A percentile compares a stretch with the other conserved stretches of the same genome.
These are phyloP conservation scores for Thraustochytrium striatum DNA, from an alignment of 352 stramenopile genomes.

Conservation along the genomic window DNA sequence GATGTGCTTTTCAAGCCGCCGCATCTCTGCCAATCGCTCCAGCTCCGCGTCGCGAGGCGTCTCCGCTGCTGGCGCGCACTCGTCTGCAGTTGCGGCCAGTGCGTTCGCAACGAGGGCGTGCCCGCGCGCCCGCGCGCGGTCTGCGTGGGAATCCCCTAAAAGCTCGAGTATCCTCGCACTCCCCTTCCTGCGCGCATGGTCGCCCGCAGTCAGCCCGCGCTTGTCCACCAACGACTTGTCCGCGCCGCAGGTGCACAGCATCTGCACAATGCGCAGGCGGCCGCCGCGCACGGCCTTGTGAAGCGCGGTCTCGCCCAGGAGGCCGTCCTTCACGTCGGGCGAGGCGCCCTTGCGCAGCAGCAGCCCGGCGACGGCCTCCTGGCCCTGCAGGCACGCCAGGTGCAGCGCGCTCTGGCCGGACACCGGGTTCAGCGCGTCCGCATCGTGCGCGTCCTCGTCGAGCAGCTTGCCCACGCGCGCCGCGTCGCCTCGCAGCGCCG, in stretches of 20 bases:
- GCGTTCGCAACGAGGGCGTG: not conserved
- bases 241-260: constrained; percentile 7
- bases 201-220: not conserved
- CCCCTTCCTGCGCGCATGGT: not conserved
- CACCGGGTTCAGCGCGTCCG: constrained; percentile 4
- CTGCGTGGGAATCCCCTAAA: not conserved
- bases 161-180: not conserved
- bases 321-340: not conserved
- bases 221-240: not conserved
- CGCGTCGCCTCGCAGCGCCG: constrained; percentile 7
- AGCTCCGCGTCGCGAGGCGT: not conserved
- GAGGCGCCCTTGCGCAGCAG: constrained; percentile 37
- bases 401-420: constrained; percentile 37
- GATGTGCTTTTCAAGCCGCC: not conserved
- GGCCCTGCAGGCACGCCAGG: constrained; percentile 26
- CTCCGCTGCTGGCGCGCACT: not conserved
- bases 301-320: constrained; percentile 37
- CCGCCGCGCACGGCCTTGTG: constrained; percentile 5
- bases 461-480: constrained; percentile 10
- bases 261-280: constrained; percentile 5
- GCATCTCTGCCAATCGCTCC: not conserved
- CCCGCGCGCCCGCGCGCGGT: not conserved
- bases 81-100: not conserved
- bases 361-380: not conserved
- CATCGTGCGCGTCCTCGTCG: not conserved